phyloP scores from a whole-genome alignment of 305 asterid species.

The Solanum hybrid region DNA sequence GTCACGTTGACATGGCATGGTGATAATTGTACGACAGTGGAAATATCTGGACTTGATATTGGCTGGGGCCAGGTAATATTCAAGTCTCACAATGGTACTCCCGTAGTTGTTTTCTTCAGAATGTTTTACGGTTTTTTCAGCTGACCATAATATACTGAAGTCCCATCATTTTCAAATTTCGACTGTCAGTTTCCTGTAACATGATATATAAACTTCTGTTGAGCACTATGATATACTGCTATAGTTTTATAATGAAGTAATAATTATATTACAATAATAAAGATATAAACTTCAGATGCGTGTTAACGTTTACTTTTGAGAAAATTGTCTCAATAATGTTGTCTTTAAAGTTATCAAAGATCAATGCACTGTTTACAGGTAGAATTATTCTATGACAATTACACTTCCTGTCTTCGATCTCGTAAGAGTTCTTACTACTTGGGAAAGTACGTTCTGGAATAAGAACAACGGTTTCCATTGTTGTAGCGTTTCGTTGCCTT shows the following conservation, averaged over 20 bases:
- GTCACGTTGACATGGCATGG: conserved; percentile 66
- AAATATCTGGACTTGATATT: conserved; percentile 87
- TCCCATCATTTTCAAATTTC: neutral
- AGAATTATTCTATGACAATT: neutral
- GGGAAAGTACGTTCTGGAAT: neutral
- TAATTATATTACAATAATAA: neutral
- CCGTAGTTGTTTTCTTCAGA: neutral
- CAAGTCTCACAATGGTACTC: neutral
- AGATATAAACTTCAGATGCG: neutral
- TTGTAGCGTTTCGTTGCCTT: neutral
- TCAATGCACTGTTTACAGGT: neutral
- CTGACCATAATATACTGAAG: neutral
- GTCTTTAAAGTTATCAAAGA: neutral
- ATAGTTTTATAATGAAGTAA: neutral
- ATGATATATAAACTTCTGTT: neutral
- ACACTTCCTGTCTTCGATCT: neutral
- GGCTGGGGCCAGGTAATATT: conserved; percentile 98
- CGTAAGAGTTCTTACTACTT: neutral
- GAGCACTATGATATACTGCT: neutral
- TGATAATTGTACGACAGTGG: conserved; percentile 42
- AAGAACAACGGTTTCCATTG: neutral
- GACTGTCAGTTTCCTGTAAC: neutral
- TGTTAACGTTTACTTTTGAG: neutral
- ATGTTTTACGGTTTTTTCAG: neutral
- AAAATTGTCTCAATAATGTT: neutral